Evolutionary conservation across 768 basidiomycete species (phyloP).

Genomic region (Xanthoconium stramineum): DNA sequence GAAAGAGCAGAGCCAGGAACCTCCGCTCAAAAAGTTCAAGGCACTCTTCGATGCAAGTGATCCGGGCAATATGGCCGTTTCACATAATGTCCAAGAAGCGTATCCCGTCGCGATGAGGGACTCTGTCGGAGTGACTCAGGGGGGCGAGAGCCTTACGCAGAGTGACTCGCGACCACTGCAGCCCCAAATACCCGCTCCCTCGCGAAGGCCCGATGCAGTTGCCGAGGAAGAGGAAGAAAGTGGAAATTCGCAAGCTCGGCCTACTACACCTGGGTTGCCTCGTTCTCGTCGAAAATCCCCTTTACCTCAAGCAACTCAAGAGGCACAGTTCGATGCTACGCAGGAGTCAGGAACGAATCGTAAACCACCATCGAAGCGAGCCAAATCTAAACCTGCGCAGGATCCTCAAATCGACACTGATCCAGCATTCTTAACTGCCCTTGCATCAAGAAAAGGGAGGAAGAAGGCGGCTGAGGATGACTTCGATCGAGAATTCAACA

Average conservation of each 20-base stretch:
- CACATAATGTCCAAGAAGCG: conserved; percentile 10
- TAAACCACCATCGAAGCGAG: conserved; percentile 5
- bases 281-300: conserved; percentile 1
- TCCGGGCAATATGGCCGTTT: conserved; percentile 40
- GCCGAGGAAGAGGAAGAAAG: conserved; percentile 55
- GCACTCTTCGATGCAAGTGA: conserved; percentile 66
- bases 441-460: conserved; percentile 68
- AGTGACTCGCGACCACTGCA: conserved; percentile 18
- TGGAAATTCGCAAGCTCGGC: conserved; percentile 1
- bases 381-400: conserved; percentile 3
- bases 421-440: conserved; percentile 62
- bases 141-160: conserved; percentile 26
- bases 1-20: conserved; percentile 35
- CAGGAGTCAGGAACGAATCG: conserved; percentile 28
- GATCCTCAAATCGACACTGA: conserved; percentile 50
- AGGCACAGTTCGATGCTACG: neutral
- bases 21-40: conserved; percentile 67
- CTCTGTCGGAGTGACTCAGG: conserved; percentile 13
- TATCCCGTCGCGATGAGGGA: conserved; percentile 9
- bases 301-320: neutral
- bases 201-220: conserved; percentile 32
- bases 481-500: conserved; percentile 80
- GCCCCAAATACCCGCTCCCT: neutral
- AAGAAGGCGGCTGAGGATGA: conserved; percentile 61
- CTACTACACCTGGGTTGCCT: neutral